Conservation (phyloP, 768 basidiomycete species). For the Cystobasidiopsis lactophilus region DNA sequence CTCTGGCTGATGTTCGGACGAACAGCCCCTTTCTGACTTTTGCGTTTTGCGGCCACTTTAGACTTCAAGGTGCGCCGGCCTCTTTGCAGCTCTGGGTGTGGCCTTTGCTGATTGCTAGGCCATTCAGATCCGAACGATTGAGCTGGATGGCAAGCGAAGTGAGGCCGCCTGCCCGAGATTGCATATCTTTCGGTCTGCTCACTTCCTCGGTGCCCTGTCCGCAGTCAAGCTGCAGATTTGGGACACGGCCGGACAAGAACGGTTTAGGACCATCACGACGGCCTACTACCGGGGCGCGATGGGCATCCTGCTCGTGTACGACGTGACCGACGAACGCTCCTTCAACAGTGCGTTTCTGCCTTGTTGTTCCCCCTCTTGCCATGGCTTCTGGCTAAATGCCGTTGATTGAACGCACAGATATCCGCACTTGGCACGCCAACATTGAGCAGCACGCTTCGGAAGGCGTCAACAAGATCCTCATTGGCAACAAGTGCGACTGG, state of each 20-base stretch:
- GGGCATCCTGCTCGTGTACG: conserved; percentile 93
- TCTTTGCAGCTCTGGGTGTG: neutral
- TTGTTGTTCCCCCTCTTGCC: neutral
- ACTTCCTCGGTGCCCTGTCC: neutral
- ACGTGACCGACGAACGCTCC: conserved; percentile 73
- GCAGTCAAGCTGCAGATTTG: conserved; percentile 14
- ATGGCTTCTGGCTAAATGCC: too few species aligned
- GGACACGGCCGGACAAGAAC: conserved; percentile 9
- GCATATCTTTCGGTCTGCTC: too few species aligned
- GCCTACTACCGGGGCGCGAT: conserved; percentile 98
- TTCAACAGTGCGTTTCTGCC: conserved; percentile 62
- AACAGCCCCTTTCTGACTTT: too few species aligned
- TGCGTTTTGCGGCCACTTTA: too few species aligned
- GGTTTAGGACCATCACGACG: conserved; percentile 36
- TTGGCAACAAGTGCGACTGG: conserved; percentile 99
- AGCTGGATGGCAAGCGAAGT: conserved; percentile 63
- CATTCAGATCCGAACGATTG: conserved; percentile 98
- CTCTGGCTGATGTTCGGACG: too few species aligned
- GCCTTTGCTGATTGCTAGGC: conserved; percentile 27
- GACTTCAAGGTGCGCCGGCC: neutral
- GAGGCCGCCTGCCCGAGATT: too few species aligned
- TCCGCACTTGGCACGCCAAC: conserved; percentile 92
- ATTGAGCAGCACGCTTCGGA: conserved; percentile 98
- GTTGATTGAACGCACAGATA: conserved; percentile 38
- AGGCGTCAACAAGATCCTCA: conserved; percentile 95